Base-by-base conservation (phyloP, 257 asterid species). In the Coffea canephora region DNA sequence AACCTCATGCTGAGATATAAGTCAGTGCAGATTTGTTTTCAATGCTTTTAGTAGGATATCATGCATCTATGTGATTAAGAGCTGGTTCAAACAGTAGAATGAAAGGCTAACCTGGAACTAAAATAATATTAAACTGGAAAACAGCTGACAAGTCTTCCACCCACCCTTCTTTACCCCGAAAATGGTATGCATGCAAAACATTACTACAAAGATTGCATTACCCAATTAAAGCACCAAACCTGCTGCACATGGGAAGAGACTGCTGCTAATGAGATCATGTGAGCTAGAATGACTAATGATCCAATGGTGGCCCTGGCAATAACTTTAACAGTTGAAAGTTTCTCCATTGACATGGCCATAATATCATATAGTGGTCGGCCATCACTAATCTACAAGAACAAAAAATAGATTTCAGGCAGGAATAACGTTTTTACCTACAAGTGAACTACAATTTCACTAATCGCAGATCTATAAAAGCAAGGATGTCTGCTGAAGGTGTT, bases 291-390 rank as follows among this genome's bases (percentile, higher is more conserved):
- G 77, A 91, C 85, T 84, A 93, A 88, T 13, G 99, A 96, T 71
- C 95, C 93, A 82, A 96, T 81, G 46, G 97, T 91, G 74, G 99
- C 98, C 80, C 91, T 86, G 43, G 97, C 95, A 83, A 94, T 96
- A 78, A 84, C 91, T 89, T 87, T 84, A 52, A 87, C 81, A 11
- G 91, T 84, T 81, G 99, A 91, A 84, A 96, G 96, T 85, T 90
- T 94, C 94, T 96, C 99, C 87, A 96, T 76, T 65, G 97, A 89
- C 78, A 88, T 89, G 43, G 97, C 91, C 99, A 94, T 96, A 91
- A 94, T 88, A 92, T 94, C 98, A 83, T 92, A 96, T 65, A 92
- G 89, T 3, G 97, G 98, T 12, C 92, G 83, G 66, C 88, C 88
- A 89, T 96, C 98, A 82, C 82, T 88, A 83, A 94, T 89, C 99